Base-by-base conservation (phyloP, 2,329 filamentous ascomycete species). In the Metarhizium robertsii region DNA sequence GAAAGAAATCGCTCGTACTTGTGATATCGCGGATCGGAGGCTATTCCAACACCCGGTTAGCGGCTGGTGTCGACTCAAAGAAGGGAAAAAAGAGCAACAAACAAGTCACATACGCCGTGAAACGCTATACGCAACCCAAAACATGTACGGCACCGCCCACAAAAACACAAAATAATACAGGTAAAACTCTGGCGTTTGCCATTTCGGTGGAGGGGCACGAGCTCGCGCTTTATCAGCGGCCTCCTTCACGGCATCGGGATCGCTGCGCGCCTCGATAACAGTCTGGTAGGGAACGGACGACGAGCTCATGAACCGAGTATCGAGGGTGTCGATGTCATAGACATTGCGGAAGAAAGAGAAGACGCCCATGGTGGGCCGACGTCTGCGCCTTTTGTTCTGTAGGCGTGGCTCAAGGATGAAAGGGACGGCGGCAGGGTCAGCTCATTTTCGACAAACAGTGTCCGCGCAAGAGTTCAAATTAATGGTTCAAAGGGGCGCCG, bases 151-250 rank as follows among this genome's bases (percentile, higher is more conserved):
- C 30, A 97, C 78, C 55, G 77, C 78, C 6, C 81, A 67, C 34
- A 79, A 59, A 63, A 96, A 81, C 61, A 89, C 72, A 20, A 87
- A 50, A 62, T 85, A 87, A 74, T 99, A 97, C 54, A 91, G 63
- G 67, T 83, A 87, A 74, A 94, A 97, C 72, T 99, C 94, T 2
- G 80, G 79, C 0, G 91, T 95, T 29, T 79, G 83, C 92, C 92
- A 99, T 84, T 81, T 87, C 47, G 92, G 80, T 40, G 84, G 81
- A 58, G 80, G 77, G 55, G 70, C 78, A 65, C 69, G 68, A 46
- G 65, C 67, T 58, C 68, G 71, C 50, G 67, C 73, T 69, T 76
- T 76, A 54, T 63, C 54, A 14, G 62, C 53, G 45, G 65, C 56
- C 54, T 68, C 61, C 57, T 67, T 67, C 62, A 64, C 54, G 56